Conservation (phyloP, 345 rosid genomes). For the Citrus cavaleriei region DNA sequence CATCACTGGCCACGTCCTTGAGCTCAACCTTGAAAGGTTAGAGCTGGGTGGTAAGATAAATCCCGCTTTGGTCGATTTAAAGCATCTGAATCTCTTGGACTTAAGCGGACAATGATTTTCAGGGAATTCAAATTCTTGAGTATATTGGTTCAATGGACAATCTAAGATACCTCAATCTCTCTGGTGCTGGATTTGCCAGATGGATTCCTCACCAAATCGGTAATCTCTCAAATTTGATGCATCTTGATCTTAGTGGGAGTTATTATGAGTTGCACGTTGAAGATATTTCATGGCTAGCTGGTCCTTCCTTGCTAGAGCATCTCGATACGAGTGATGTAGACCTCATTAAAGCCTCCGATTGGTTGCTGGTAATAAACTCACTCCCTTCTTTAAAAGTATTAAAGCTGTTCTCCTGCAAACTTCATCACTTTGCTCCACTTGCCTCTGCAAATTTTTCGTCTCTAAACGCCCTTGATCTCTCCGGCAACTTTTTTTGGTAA, state of each 20-base stretch:
- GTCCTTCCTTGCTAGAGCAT: neutral
- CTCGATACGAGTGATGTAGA: neutral
- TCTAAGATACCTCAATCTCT: constrained; percentile 20
- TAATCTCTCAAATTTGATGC: constrained; percentile 21
- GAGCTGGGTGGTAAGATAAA: constrained; percentile 16
- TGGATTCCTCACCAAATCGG: constrained; percentile 22
- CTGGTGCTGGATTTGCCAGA: constrained; percentile 16
- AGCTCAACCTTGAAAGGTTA: constrained; percentile 4
- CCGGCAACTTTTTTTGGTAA: neutral
- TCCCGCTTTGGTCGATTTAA: constrained; percentile 13
- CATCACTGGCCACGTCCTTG: constrained; percentile 10
- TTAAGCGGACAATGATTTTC: constrained; percentile 17
- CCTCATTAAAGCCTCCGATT: neutral
- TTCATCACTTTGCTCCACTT: neutral
- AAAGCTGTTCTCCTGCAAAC: neutral
- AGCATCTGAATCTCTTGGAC: constrained; percentile 19
- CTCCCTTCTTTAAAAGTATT: constrained; percentile 22
- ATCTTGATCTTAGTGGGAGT: constrained; percentile 7
- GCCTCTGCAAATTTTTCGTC: constrained; percentile 12
- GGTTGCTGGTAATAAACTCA: neutral
- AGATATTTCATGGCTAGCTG: constrained; percentile 22
- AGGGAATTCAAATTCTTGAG: neutral
- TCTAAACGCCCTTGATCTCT: constrained; percentile 24
- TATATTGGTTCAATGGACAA: constrained; percentile 3
- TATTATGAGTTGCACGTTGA: neutral